Base-by-base conservation (phyloP, 805 yeast genomes). In the Babjeviella inositovora region DNA sequence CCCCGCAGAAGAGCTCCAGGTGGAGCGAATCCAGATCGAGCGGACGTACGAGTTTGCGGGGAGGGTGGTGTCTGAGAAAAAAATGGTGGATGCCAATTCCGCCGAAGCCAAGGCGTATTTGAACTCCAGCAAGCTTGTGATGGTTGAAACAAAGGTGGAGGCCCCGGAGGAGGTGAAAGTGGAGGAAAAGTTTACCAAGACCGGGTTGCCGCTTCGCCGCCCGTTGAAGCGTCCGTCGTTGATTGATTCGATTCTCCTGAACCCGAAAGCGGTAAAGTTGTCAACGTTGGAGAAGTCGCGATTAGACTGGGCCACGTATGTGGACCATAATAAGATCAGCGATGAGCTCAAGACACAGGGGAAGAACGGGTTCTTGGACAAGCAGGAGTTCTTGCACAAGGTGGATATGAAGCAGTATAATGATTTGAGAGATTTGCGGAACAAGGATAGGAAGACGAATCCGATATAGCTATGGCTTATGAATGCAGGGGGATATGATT, bases 221-320 rank as follows among this genome's bases (percentile, higher is more conserved):
- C n/a, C n/a, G n/a, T n/a, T n/a, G 23, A 82, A 79, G 39, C 58
- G 93, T 32, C 74, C 79, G 3, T 71, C 87, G 13, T 49, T 81
- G 15, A 50, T 84, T 6, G 85, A 79, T 41, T 80, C 74, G 27
- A 84, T 84, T 17, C 62, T 82, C 21, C 53, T 67, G 20, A 62
- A 72, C 7, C 58, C 77, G 3, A 67, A 74, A 32, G 71, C 76
- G 34, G 70, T 80, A 15, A 87, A 82, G 42, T 57, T 90, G 30
- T 79, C 93, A 13, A 90, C 98, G 0, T 53, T 90, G 32, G 97
- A 90, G 43, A 90, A 90, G 47, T 79, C 93, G 1, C 58, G 93
- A 31, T 57, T 90, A 23, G 98, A 90, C 47, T 90, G 97, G 93
- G 92, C 93, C 1, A 69, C 79, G 22, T 84, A 79, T 49, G 95